phyloP scores from a whole-genome alignment of 345 rosid genomes.

The Brassica napus region DNA sequence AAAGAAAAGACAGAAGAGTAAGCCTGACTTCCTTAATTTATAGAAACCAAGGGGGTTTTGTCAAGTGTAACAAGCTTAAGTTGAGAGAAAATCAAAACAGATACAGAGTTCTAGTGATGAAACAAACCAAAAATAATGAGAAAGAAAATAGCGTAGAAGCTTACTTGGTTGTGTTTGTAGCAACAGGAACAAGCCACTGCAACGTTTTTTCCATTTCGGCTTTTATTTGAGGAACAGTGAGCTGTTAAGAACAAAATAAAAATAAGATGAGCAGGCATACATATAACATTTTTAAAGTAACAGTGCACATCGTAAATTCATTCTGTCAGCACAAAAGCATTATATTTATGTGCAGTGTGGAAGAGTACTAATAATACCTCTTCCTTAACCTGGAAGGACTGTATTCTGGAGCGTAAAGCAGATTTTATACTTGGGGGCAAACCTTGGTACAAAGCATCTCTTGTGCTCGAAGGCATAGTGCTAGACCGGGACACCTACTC shows the following conservation, averaged over 20 bases:
- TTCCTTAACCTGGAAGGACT: slow-evolving; percentile 65
- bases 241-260: slow-evolving; percentile 43
- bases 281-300: slow-evolving; percentile 19
- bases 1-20: slow-evolving; percentile 25
- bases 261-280: slow-evolving; percentile 21
- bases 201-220: slow-evolving; percentile 94
- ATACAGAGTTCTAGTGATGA: neutral
- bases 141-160: slow-evolving; percentile 1
- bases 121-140: neutral
- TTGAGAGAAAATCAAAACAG: neutral
- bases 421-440: slow-evolving; percentile 85
- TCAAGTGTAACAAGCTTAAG: neutral
- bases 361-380: slow-evolving; percentile 54
- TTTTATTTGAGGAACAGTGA: slow-evolving; percentile 75
- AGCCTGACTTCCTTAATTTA: neutral
- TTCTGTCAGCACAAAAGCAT: neutral
- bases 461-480: slow-evolving; percentile 86
- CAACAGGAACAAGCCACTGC: slow-evolving; percentile 96
- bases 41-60: neutral
- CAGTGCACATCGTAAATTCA: neutral
- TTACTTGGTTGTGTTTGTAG: slow-evolving; percentile 93
- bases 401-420: slow-evolving; percentile 73
- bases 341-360: neutral
- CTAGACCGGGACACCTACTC: slow-evolving; percentile 90
- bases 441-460: slow-evolving; percentile 96